Evolutionary conservation across 2,329 filamentous ascomycete genomes (phyloP).

Genomic region (Apiospora phragmitis): DNA sequence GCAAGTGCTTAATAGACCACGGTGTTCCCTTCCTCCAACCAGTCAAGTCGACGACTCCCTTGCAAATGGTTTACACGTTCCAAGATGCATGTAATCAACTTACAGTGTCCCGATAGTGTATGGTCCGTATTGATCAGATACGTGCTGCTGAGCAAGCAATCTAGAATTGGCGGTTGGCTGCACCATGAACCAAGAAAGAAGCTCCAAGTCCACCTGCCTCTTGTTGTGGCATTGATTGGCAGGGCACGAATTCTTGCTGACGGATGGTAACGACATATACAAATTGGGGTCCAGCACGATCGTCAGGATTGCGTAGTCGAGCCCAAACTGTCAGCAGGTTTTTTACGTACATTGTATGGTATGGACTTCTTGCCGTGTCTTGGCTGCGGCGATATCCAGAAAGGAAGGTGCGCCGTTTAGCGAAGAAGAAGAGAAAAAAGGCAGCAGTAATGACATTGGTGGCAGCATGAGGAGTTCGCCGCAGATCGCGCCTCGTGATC

Average conservation of each 20-base stretch:
- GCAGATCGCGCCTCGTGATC: not conserved
- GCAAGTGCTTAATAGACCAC: not conserved
- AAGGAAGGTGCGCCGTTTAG: slow-evolving; percentile 8
- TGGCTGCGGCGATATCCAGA: not conserved
- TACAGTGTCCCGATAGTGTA: slow-evolving; percentile 5
- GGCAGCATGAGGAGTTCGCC: not conserved
- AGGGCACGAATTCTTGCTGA: not conserved
- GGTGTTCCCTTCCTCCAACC: slow-evolving; percentile 3
- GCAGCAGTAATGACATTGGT: not conserved
- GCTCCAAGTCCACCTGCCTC: not conserved
- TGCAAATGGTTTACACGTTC: not conserved
- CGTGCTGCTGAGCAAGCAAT: not conserved
- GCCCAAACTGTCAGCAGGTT: not conserved
- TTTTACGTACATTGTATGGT: not conserved
- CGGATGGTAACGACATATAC: not conserved
- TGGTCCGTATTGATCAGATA: not conserved
- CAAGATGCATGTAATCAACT: slow-evolving; percentile 5
- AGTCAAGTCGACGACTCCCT: not conserved
- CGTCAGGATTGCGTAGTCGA: not conserved
- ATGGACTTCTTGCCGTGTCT: not conserved
- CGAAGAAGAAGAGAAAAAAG: not conserved
- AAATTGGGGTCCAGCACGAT: not conserved
- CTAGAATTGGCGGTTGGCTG: not conserved
- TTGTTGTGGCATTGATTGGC: not conserved
- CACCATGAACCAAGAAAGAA: not conserved